phyloP scores from a whole-genome alignment of 305 asterid genomes.

The Fraxinus sp. region DNA sequence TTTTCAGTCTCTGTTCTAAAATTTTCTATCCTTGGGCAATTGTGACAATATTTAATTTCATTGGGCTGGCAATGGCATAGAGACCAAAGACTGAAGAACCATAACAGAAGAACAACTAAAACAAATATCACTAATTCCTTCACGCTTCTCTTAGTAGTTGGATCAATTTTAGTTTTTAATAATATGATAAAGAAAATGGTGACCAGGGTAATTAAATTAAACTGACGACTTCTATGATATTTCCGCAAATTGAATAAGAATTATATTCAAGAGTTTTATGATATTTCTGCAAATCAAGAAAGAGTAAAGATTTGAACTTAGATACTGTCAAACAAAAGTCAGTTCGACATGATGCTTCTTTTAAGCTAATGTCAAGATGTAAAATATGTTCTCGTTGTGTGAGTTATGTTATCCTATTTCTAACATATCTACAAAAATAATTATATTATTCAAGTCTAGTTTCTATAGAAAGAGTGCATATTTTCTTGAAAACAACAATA shows the following conservation, averaged over 20 bases:
- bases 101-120: neutral
- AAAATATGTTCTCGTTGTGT: slow-evolving; percentile 5
- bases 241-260: neutral
- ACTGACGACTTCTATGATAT: neutral
- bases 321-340: neutral
- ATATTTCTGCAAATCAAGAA: neutral
- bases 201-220: neutral
- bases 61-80: neutral
- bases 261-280: neutral
- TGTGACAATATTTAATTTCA: neutral
- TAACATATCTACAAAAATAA: slow-evolving; percentile 8
- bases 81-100: neutral
- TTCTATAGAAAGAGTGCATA: neutral
- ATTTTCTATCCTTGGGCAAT: neutral
- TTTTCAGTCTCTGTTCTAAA: neutral
- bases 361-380: neutral
- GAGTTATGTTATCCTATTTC: slow-evolving; percentile 1
- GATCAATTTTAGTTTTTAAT: neutral
- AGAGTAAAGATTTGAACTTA: neutral
- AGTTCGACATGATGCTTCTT: slow-evolving; percentile 1
- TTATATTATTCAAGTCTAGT: neutral
- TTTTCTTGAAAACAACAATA: neutral
- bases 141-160: neutral
- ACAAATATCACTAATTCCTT: neutral
- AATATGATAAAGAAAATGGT: neutral